Conservation (phyloP, 352 stramenopile species). For the Halophytophthora polymorphica region DNA sequence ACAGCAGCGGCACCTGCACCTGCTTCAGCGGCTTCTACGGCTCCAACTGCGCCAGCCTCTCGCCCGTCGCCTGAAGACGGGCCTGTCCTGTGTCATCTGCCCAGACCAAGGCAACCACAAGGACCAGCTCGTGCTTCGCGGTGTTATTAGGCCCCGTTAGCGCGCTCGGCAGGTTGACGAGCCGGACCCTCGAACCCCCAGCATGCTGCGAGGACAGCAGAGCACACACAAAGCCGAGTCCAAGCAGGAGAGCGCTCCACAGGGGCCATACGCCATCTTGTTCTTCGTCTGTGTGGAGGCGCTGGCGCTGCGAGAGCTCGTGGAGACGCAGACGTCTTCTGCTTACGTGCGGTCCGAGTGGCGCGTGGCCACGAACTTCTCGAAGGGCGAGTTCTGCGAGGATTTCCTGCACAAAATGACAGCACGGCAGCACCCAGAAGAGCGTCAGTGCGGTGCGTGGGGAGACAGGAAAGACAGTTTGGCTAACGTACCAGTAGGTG, state of each 20-base stretch:
- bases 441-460: background rate
- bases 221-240: too few relatives aligned
- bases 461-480: background rate
- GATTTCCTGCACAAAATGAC: constrained; percentile 29
- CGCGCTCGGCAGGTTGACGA: too few relatives aligned
- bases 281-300: constrained; percentile 21
- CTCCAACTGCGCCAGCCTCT: constrained; percentile 75
- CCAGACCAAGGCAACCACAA: background rate
- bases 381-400: constrained; percentile 44
- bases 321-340: constrained; percentile 4
- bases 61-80: constrained; percentile 27
- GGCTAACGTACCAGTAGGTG: constrained; percentile 62
- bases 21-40: constrained; percentile 79
- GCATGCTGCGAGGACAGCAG: too few relatives aligned
- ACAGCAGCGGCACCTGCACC: constrained; percentile 50
- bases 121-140: too few relatives aligned
- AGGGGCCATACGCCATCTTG: background rate
- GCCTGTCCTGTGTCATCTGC: background rate
- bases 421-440: constrained; percentile 6
- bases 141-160: too few relatives aligned
- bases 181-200: too few relatives aligned
- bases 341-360: constrained; percentile 50
- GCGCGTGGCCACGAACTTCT: constrained; percentile 63
- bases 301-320: constrained; percentile 1
- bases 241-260: too few relatives aligned